Percentiles rank a stretch among this genome's conserved stretches.
Evolutionary conservation across 2,329 filamentous ascomycete species (phyloP).

Genomic region (Sordariomycetes sp.): DNA sequence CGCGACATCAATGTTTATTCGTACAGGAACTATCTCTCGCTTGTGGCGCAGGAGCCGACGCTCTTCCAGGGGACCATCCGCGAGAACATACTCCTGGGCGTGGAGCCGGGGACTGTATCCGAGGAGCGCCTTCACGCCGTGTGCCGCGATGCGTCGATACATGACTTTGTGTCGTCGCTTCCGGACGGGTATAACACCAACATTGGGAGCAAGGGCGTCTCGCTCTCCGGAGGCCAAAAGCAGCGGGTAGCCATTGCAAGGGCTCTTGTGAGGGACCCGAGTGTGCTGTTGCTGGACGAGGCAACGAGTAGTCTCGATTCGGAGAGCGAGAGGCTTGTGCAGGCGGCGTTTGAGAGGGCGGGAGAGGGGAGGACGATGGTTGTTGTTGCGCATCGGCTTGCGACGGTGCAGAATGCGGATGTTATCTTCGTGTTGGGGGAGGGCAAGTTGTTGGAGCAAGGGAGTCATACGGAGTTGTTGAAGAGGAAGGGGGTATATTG

Average conservation of each 20-base stretch:
- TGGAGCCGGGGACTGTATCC: conserved; percentile 36
- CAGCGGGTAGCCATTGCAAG: conserved; percentile 59
- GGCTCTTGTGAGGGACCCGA: conserved; percentile 52
- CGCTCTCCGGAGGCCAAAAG: conserved; percentile 58
- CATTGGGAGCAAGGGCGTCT: conserved; percentile 53
- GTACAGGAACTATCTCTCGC: conserved; percentile 52
- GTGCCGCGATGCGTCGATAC: conserved; percentile 51
- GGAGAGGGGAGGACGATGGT: conserved; percentile 51
- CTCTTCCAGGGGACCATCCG: conserved; percentile 43
- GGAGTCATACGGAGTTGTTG: conserved; percentile 36
- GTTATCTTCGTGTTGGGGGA: conserved; percentile 68
- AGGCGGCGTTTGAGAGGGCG: conserved; percentile 54
- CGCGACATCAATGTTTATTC: conserved; percentile 40
- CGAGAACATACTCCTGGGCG: conserved; percentile 26
- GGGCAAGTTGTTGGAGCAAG: conserved; percentile 42
- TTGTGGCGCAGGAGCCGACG: conserved; percentile 64
- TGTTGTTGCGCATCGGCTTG: conserved; percentile 64
- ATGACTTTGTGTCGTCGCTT: conserved; percentile 56
- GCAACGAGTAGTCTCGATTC: conserved; percentile 58
- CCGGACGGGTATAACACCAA: conserved; percentile 56
- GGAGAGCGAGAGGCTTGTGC: conserved; percentile 46
- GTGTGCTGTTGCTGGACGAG: conserved; percentile 57
- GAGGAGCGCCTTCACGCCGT: conserved; percentile 37
- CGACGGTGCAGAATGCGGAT: conserved; percentile 67
- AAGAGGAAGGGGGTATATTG: conserved; percentile 39